A percentile compares a stretch with the other conserved stretches of the same genome.
Evolutionary conservation across 768 basidiomycete genomes (phyloP).

Genomic region (Hypholoma fasciculare): DNA sequence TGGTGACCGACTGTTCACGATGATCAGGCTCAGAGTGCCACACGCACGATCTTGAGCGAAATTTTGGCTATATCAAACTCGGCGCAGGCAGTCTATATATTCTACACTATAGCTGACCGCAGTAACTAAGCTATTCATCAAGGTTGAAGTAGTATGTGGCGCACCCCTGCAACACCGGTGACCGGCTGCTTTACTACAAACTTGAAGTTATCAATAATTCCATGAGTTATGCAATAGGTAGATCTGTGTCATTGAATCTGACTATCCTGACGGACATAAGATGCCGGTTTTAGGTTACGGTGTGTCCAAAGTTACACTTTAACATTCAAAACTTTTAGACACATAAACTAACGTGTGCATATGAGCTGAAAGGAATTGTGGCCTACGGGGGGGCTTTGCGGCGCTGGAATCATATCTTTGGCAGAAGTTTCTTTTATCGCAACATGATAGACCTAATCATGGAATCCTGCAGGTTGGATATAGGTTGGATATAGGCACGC

Average conservation of each 20-base stretch:
- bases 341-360: conserved; percentile 42
- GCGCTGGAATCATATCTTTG: conserved; percentile 54
- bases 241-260: no score
- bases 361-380: conserved; percentile 60
- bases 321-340: not conserved
- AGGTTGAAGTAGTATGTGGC: not conserved
- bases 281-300: conserved; percentile 66
- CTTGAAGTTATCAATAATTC: no score
- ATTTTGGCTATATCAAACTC: not conserved
- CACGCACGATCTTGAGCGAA: not conserved
- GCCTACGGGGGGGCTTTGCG: conserved; percentile 56
- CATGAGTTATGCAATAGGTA: no score
- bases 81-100: not conserved
- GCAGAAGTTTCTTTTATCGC: conserved; percentile 5
- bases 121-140: not conserved
- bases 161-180: no score
- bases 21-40: not conserved
- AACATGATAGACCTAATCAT: no score
- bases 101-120: no score
- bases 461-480: no score
- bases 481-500: conserved; percentile 46
- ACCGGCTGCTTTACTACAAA: no score
- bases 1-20: not conserved
- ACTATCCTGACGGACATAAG: conserved; percentile 23
- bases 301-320: conserved; percentile 17